Evolutionary conservation across 164 flowering plant species (phyloP), one percentile per base, ranked within the genome.

Genomic region (Malania oleifera): DNA sequence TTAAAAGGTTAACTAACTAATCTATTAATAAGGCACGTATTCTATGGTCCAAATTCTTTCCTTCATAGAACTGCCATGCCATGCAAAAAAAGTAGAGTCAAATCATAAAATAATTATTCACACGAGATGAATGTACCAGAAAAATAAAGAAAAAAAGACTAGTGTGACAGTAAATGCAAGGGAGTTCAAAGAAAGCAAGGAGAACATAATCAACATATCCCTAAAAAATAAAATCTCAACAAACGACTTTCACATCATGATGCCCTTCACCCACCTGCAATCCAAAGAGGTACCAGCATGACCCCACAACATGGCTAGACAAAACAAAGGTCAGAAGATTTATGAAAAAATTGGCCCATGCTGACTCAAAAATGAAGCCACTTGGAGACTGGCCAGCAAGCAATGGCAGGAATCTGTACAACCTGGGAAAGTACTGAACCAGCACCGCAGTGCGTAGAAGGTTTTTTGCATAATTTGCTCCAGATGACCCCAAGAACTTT

Each of bases 251-350:
- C 2, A 46, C 25, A 46, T 9, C 1, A 6, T 3, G 22, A 46
- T 9, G 7, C 5, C n/a, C 26, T 47, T n/a, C 27, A 63, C 75
- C 10, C 37, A 91, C 98, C 95, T 91, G 98, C 52, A 88, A 68
- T 17, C 96, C 98, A 40, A 91, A 80, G 39, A 91, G 93, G 69
- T 91, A 91, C 98, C 98, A 91, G 71, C 82, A 79, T 13, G 97
- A 86, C 57, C 97, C 86, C 59, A 88, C 87, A 48, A 88, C 78
- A 75, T 91, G 98, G 54, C 91, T 86, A 54, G 95, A 62, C 67
- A 91, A 65, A 37, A 86, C 71, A 65, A 79, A 91, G 9, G 85
- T 81, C 66, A 91, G 79, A 65, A 91, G 90, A 79, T 91, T 91
- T 23, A 91, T 86, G 31, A 91, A 67, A 62, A 91, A 88, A 67